A percentile compares a stretch with the other conserved stretches of the same genome.
phyloP scores from a whole-genome alignment of 2,329 filamentous ascomycete genomes.

The Rutstroemia sp. region DNA sequence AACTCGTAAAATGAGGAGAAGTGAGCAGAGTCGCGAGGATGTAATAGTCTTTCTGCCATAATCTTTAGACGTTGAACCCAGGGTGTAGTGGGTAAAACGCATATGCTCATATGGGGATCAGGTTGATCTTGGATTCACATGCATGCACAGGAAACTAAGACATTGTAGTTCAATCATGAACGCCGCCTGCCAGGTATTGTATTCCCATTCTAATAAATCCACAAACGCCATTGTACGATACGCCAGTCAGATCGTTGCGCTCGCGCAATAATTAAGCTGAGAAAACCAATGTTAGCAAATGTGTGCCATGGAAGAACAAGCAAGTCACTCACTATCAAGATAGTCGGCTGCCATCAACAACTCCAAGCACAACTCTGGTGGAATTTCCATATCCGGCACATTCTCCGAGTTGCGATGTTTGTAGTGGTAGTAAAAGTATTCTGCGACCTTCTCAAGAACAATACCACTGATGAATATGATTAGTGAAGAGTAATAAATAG shows the following conservation, averaged over 20 bases:
- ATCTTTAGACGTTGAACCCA: slow-evolving; percentile 31
- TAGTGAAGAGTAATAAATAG: not conserved
- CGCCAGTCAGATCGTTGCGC: not conserved
- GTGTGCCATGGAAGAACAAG: not conserved
- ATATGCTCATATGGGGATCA: slow-evolving; percentile 31
- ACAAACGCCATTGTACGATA: not conserved
- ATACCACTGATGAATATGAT: slow-evolving; percentile 45
- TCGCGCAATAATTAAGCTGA: too few relatives aligned
- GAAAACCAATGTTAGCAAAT: not conserved
- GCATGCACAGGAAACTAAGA: not conserved
- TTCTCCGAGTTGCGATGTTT: slow-evolving; percentile 62
- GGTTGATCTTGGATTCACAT: slow-evolving; percentile 1
- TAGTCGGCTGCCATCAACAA: slow-evolving; percentile 72
- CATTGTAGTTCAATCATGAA: slow-evolving; percentile 9
- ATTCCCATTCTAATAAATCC: not conserved
- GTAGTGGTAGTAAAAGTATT: slow-evolving; percentile 80
- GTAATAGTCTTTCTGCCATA: slow-evolving; percentile 26
- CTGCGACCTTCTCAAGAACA: slow-evolving; percentile 72
- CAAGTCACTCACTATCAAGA: slow-evolving; percentile 45
- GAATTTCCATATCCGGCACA: slow-evolving; percentile 74
- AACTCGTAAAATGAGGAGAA: slow-evolving; percentile 15
- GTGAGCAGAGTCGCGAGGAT: slow-evolving; percentile 22
- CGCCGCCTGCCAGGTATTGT: not conserved
- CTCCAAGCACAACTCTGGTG: slow-evolving; percentile 70
- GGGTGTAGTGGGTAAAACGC: slow-evolving; percentile 26